Percentiles rank a stretch among this genome's conserved stretches.
phyloP scores from a whole-genome alignment of 331 rosid genomes.

The Prunus yedoensis region DNA sequence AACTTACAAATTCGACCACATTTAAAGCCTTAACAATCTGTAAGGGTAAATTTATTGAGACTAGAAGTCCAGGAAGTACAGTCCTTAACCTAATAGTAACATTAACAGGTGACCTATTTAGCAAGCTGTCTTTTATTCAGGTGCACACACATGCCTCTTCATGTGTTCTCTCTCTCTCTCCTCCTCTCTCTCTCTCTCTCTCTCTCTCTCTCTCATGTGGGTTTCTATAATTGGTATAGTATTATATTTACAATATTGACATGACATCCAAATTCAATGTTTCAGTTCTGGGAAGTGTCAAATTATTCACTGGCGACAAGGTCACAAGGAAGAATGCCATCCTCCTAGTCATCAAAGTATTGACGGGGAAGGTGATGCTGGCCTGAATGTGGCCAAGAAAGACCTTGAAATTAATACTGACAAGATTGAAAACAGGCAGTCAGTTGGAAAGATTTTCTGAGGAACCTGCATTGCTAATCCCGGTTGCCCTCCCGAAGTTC shows the following conservation, averaged over 20 bases:
- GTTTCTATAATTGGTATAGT: background rate
- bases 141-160: background rate
- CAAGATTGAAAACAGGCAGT: constrained; percentile 26
- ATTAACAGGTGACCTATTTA: background rate
- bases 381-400: constrained; percentile 35
- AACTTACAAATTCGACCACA: too few relatives aligned
- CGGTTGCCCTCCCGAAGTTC: constrained; percentile 32
- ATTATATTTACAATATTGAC: background rate
- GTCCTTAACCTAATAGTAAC: too few relatives aligned
- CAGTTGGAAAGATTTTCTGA: constrained; percentile 23
- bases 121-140: background rate
- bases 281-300: constrained; percentile 88
- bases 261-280: constrained; percentile 22
- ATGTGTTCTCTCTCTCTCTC: background rate
- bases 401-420: constrained; percentile 28
- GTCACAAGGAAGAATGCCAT: constrained; percentile 80
- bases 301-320: constrained; percentile 91
- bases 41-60: too few relatives aligned
- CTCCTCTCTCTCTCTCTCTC: background rate
- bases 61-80: too few relatives aligned
- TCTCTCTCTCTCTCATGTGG: background rate
- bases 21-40: too few relatives aligned
- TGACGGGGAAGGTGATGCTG: constrained; percentile 31
- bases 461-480: constrained; percentile 25
- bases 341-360: constrained; percentile 39